Evolutionary conservation across 192 early-diverging fungal genomes (phyloP).

Genomic region (Coemansia sp.): DNA sequence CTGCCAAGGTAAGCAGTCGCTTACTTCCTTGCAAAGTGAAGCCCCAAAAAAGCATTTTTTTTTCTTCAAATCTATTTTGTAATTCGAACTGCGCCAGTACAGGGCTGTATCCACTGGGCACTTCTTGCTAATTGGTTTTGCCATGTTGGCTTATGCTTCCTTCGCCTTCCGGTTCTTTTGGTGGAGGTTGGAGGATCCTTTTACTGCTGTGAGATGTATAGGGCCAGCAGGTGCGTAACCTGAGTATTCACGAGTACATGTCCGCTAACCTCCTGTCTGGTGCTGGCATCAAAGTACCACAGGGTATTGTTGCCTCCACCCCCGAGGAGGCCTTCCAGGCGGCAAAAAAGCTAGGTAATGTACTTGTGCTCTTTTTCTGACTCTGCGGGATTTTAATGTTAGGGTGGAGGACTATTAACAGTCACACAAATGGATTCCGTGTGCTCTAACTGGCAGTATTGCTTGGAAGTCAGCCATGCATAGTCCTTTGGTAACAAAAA

Average conservation of each 20-base stretch:
- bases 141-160: too few relatives aligned
- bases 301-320: slow-evolving; percentile 85
- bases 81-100: slow-evolving; percentile 3
- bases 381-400: too few relatives aligned
- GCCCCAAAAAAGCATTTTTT: background rate
- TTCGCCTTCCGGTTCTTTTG: background rate
- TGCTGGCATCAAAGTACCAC: slow-evolving; percentile 90
- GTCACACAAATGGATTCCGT: too few relatives aligned
- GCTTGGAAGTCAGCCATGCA: too few relatives aligned
- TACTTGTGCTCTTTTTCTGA: background rate
- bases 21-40: background rate
- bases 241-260: slow-evolving; percentile 97
- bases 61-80: background rate
- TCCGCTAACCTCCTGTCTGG: slow-evolving; percentile 88
- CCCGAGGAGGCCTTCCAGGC: slow-evolving; percentile 83
- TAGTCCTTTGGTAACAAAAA: too few relatives aligned
- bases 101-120: too few relatives aligned
- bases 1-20: slow-evolving; percentile 36
- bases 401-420: too few relatives aligned
- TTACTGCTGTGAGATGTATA: slow-evolving; percentile 2
- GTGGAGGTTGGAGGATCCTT: slow-evolving; percentile 15
- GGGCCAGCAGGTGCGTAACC: slow-evolving; percentile 74
- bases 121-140: too few relatives aligned
- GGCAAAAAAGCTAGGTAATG: slow-evolving; percentile 74
- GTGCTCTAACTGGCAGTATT: too few relatives aligned